phyloP scores from a whole-genome alignment of 2,329 filamentous ascomycete species.

The Knufia petricola region DNA sequence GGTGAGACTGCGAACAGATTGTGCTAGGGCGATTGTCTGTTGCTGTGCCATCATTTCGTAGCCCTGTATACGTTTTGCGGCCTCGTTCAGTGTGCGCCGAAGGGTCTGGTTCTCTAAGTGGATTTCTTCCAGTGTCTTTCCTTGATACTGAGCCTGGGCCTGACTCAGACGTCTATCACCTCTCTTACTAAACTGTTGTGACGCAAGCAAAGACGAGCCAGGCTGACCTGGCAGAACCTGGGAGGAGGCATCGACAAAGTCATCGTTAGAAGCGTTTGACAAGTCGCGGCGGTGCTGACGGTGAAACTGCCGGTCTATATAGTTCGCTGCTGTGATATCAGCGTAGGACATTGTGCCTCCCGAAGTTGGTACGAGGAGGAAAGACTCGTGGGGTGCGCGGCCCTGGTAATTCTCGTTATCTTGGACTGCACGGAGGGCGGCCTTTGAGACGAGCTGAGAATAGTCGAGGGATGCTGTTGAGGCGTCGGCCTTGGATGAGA shows the following conservation, averaged over 20 bases:
- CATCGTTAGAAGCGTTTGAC: conserved; percentile 63
- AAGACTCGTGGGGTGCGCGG: conserved; percentile 57
- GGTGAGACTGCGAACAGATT: conserved; percentile 55
- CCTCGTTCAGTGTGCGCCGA: conserved; percentile 73
- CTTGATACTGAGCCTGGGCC: conserved; percentile 22
- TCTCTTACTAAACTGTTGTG: not conserved
- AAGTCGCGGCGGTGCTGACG: conserved; percentile 29
- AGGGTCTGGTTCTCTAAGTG: conserved; percentile 79
- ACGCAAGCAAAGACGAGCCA: conserved; percentile 20
- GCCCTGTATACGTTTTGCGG: conserved; percentile 77
- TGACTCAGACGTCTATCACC: conserved; percentile 6
- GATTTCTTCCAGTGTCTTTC: conserved; percentile 75
- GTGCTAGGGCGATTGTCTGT: conserved; percentile 73
- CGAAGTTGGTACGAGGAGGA: conserved; percentile 88
- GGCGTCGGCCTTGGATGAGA: conserved; percentile 4
- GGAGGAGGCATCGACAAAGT: conserved; percentile 82
- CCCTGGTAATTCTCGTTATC: conserved; percentile 52
- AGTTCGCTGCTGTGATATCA: conserved; percentile 56
- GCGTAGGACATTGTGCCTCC: conserved; percentile 91
- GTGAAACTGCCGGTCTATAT: conserved; percentile 36
- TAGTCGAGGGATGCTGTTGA: conserved; percentile 52
- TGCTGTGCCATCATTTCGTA: conserved; percentile 90
- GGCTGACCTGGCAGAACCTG: conserved; percentile 35
- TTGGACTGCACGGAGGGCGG: conserved; percentile 68
- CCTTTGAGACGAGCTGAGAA: conserved; percentile 71